phyloP scores from a whole-genome alignment of 2,329 filamentous ascomycete genomes.

The Cytospora piceae region DNA sequence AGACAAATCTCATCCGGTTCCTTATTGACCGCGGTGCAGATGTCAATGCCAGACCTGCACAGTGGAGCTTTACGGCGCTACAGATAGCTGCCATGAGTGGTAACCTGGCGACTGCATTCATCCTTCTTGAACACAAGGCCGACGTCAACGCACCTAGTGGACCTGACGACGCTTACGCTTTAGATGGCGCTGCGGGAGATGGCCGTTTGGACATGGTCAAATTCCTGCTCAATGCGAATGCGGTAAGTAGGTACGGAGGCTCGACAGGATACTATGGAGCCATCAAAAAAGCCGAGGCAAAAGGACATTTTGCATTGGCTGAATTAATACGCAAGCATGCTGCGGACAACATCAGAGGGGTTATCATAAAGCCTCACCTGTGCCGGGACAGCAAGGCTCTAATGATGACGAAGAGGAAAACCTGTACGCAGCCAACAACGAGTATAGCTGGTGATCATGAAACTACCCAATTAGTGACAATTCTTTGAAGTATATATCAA shows the following conservation, averaged over 20 bases:
- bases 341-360: background rate
- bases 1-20: background rate
- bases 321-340: constrained; percentile 3
- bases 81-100: background rate
- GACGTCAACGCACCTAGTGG: background rate
- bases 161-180: background rate
- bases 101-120: background rate
- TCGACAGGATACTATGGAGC: constrained; percentile 2
- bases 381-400: background rate
- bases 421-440: background rate
- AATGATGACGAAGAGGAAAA: no score
- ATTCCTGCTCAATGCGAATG: constrained; percentile 5
- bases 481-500: no score
- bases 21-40: background rate
- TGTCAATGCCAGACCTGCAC: background rate
- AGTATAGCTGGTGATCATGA: no score
- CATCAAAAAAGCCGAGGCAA: background rate
- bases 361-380: background rate
- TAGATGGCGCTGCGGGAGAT: fast-evolving
- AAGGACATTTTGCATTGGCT: background rate
- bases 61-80: background rate
- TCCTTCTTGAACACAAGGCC: constrained; percentile 2
- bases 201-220: constrained; percentile 6
- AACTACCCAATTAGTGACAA: no score
- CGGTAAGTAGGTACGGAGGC: background rate